Conservation (phyloP, 2,329 filamentous ascomycete species). For the Exophiala sp. region DNA sequence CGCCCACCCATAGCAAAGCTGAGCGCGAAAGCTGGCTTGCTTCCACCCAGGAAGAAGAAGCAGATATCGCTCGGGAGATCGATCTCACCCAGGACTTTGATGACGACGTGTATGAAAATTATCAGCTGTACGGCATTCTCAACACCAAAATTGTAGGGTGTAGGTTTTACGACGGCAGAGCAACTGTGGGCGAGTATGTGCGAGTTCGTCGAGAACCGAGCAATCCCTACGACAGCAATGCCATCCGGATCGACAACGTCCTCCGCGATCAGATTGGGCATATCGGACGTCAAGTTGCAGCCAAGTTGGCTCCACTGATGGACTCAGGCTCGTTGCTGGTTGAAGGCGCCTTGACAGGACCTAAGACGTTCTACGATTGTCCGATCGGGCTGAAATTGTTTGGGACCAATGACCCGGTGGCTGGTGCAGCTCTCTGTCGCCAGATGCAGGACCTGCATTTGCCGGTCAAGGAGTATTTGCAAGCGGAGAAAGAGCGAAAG, state of each 20-base stretch:
- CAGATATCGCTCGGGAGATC: constrained; percentile 26
- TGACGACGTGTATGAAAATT: constrained; percentile 34
- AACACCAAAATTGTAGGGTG: constrained; percentile 55
- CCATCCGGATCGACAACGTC: constrained; percentile 73
- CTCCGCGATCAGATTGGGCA: constrained; percentile 71
- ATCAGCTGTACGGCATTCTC: constrained; percentile 40
- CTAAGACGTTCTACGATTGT: constrained; percentile 63
- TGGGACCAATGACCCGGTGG: constrained; percentile 55
- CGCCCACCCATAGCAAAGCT: constrained; percentile 3
- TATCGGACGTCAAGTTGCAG: constrained; percentile 59
- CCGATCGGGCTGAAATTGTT: constrained; percentile 65
- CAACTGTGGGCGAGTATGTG: constrained; percentile 58
- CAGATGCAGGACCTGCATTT: constrained; percentile 61
- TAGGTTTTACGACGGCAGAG: constrained; percentile 58
- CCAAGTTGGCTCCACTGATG: constrained; percentile 58
- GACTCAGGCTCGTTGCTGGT: constrained; percentile 56
- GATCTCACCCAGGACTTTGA: constrained; percentile 33
- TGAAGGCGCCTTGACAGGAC: constrained; percentile 64
- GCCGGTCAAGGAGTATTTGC: constrained; percentile 48
- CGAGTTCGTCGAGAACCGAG: constrained; percentile 58
- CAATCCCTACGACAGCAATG: constrained; percentile 68
- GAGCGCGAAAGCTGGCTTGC: constrained; percentile 18
- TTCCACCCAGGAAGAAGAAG: constrained; percentile 30
- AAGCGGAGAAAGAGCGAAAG: constrained; percentile 51
- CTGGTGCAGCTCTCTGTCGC: constrained; percentile 51